Evolutionary conservation across 1,284 basidiomycete genomes (phyloP).

Genomic region (Leccinum insigne): DNA sequence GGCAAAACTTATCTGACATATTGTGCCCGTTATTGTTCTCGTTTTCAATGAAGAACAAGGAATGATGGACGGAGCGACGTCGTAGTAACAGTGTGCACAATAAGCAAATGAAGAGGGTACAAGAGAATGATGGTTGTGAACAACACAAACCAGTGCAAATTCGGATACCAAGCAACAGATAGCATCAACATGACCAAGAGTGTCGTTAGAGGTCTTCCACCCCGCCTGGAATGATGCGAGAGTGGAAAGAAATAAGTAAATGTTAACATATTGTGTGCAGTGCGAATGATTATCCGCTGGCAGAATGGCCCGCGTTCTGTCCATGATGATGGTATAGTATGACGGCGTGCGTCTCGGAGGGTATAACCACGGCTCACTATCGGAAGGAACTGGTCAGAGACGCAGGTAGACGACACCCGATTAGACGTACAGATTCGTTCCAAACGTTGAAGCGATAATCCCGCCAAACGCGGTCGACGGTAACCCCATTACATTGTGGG

Average conservation of each 20-base stretch:
- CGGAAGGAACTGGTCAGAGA: slow-evolving; percentile 9
- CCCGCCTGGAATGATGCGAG: slow-evolving; percentile 15
- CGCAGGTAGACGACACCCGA: background rate
- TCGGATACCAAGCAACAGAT: slow-evolving; percentile 21
- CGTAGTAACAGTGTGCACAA: slow-evolving; percentile 16
- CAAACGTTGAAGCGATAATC: slow-evolving; percentile 66
- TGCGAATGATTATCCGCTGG: slow-evolving; percentile 27
- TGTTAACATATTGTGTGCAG: slow-evolving; percentile 32
- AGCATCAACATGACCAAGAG: slow-evolving; percentile 32
- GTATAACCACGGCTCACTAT: slow-evolving; percentile 31
- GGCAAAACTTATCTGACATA: background rate
- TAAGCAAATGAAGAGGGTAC: slow-evolving; percentile 16
- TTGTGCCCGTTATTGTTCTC: slow-evolving; percentile 16
- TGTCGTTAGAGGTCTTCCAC: slow-evolving; percentile 15
- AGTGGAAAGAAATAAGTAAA: slow-evolving; percentile 27
- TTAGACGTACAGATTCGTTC: slow-evolving; percentile 39
- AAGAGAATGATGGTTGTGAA: slow-evolving; percentile 14
- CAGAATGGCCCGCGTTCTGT: slow-evolving; percentile 33
- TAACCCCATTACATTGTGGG: slow-evolving; percentile 51
- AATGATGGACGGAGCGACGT: slow-evolving; percentile 4
- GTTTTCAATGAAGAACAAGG: slow-evolving; percentile 8
- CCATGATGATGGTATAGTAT: slow-evolving; percentile 32
- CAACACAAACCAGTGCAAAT: slow-evolving; percentile 14
- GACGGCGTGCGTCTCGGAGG: slow-evolving; percentile 19
- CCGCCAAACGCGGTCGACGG: slow-evolving; percentile 64